Percentiles rank a stretch among this genome's conserved stretches.
Conservation (phyloP, 2,329 filamentous ascomycete genomes). For the Penicillium sp. region DNA sequence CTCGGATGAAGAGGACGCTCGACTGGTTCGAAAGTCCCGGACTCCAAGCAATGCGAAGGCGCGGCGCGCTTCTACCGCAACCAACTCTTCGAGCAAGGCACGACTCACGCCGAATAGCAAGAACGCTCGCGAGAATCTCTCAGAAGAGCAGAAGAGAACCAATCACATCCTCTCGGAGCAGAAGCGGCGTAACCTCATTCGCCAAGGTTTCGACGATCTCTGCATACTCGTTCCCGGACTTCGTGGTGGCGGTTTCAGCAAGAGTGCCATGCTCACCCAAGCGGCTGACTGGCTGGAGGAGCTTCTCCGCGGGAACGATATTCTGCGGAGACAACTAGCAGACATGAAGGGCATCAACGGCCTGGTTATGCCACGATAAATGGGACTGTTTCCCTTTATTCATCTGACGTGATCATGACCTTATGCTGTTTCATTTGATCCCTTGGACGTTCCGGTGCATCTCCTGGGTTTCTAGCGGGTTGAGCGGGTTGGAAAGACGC, state of each 20-base stretch:
- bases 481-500: constrained; percentile 12
- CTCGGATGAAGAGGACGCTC: constrained; percentile 39
- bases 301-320: constrained; percentile 69
- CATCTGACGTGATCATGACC: constrained; percentile 27
- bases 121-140: constrained; percentile 62
- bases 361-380: constrained; percentile 41
- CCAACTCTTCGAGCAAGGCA: constrained; percentile 42
- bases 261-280: constrained; percentile 77
- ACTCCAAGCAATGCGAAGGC: constrained; percentile 40
- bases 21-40: constrained; percentile 56
- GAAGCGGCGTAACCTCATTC: constrained; percentile 80
- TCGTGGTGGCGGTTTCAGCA: constrained; percentile 75
- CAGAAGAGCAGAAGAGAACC: constrained; percentile 78
- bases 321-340: constrained; percentile 60
- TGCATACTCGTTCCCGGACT: constrained; percentile 75
- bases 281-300: constrained; percentile 79
- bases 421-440: constrained; percentile 14
- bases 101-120: constrained; percentile 36
- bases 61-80: constrained; percentile 33
- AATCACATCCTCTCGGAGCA: constrained; percentile 90
- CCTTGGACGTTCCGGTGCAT: constrained; percentile 7
- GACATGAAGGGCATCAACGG: constrained; percentile 48
- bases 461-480: constrained; percentile 21
- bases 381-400: background rate
- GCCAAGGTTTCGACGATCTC: constrained; percentile 82